Base-by-base conservation (phyloP, 129 eudicot genomes). In the Scalesia atractyloides region DNA sequence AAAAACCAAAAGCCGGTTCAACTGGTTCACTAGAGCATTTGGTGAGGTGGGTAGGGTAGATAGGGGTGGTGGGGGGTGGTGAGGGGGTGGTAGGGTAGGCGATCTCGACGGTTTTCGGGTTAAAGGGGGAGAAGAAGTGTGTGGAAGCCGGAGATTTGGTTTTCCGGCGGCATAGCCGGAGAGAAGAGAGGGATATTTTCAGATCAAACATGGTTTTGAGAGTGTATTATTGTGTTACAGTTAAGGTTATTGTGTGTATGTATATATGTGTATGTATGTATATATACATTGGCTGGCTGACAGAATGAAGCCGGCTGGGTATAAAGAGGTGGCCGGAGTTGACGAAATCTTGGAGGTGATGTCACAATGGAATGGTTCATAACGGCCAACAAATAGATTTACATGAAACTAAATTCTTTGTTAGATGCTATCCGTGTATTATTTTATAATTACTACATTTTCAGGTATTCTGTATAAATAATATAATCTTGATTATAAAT, bases 1-100 rank as follows among this genome's bases (percentile, higher is more conserved):
- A 70, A 15, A 79, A 48, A 41, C 46, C 2, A 6, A 41, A 41
- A 7, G 2, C 46, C 46, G 46, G 10, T 6, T 37, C 43, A 37
- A 7, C 43, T 8, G 43, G 43, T 39, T 41, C 46, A 41, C 11
- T 8, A 41, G 66, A 51, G 65, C 47, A 67, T 14, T 57, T 68
- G 53, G 81, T 54, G 44, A 74, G 43, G 5, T 73, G 72, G 39
- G 50, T 60, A 22, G 7, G 76, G 68, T 47, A 20, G 9, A 14
- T 61, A 24, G 89, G 85, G 66, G 89, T 84, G 36, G 85, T 73
- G 41, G 89, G 86, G 34, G 94, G 94, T 16, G 94, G 87, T 6
- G 79, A 79, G 11, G 90, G 87, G 39, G 43, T 66, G 33, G 16
- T 18, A 5, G 90, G 88, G 70, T 69, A 85, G 11, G 88, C 26